Conservation (phyloP, 805 yeast genomes). For the Yamadazyma paraphyllophila region DNA sequence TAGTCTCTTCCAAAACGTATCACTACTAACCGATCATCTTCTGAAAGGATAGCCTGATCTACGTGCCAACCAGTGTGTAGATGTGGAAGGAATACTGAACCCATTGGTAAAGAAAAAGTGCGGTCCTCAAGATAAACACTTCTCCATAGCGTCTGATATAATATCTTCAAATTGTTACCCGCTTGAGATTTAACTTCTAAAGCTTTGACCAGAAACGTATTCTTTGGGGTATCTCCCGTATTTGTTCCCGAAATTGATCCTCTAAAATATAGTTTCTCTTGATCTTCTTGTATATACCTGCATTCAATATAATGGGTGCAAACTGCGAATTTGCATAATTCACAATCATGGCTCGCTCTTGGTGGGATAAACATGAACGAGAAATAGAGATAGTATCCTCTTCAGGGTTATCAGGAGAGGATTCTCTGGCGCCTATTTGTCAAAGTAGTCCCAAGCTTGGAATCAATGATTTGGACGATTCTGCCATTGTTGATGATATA, state of each 20-base stretch:
- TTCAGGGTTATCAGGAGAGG: neutral
- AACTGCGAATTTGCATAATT: constrained; percentile 2
- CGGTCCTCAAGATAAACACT: neutral
- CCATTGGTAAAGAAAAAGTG: constrained; percentile 48
- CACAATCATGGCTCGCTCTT: constrained; percentile 1
- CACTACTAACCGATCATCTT: constrained; percentile 83
- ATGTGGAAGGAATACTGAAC: constrained; percentile 80
- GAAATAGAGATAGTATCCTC: neutral
- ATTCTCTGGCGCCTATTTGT: neutral
- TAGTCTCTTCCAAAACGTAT: constrained; percentile 83
- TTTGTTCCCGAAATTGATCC: too few species aligned
- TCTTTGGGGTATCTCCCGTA: too few species aligned
- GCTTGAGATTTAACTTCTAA: too few species aligned
- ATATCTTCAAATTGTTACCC: too few species aligned
- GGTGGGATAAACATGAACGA: neutral
- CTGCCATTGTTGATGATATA: constrained; percentile 8
- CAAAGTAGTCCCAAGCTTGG: constrained; percentile 4
- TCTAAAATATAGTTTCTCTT: too few species aligned
- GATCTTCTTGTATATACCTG: neutral
- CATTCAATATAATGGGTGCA: neutral
- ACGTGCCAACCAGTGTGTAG: constrained; percentile 92
- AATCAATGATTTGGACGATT: constrained; percentile 2
- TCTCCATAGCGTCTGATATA: neutral
- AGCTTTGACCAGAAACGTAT: too few species aligned
- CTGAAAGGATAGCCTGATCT: constrained; percentile 92